Evolutionary conservation across 2,329 filamentous ascomycete genomes (phyloP).

Genomic region (Colletotrichum graminicola): DNA sequence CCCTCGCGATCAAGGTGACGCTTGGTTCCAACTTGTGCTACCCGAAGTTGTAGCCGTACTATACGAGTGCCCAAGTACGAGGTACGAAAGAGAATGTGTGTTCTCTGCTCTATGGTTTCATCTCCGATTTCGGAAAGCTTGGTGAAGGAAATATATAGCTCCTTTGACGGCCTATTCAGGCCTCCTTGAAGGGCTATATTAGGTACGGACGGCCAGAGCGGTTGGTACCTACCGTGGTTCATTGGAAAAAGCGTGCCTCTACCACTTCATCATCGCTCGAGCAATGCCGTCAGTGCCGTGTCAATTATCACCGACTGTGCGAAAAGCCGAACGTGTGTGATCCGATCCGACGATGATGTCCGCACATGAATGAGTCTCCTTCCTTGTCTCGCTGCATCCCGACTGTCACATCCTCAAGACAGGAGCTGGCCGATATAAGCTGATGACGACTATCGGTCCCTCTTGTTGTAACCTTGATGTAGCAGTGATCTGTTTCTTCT

Average conservation of each 20-base stretch:
- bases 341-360: background rate
- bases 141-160: no score
- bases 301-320: background rate
- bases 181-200: no score
- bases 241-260: constrained; percentile 1
- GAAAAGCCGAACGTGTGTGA: background rate
- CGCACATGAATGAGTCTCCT: background rate
- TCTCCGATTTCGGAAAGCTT: background rate
- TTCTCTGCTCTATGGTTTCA: no score
- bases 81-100: no score
- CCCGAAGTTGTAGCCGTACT: background rate
- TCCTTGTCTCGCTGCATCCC: background rate
- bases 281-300: background rate
- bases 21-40: background rate
- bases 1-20: constrained; percentile 3
- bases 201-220: background rate
- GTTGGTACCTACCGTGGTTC: background rate
- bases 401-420: background rate
- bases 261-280: background rate
- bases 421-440: background rate
- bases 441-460: background rate
- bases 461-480: background rate
- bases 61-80: no score
- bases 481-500: no score
- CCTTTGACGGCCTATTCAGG: no score